Conservation (phyloP, 148 eudicot species). For the Diospyros kaki region DNA sequence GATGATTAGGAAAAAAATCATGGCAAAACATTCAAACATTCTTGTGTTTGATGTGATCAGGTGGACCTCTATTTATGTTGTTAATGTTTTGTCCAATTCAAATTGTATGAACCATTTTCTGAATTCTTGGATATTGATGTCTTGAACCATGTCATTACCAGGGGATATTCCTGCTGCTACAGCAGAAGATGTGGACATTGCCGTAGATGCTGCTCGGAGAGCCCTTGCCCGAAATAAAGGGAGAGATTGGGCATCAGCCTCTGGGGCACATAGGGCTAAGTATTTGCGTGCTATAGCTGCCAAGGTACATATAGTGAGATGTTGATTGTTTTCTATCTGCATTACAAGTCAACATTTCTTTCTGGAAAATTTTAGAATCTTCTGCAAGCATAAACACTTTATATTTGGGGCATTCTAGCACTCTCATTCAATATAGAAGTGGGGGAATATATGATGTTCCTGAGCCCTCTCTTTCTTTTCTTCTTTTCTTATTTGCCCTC, state of each 20-base stretch:
- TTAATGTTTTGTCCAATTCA: not conserved
- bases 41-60: not conserved
- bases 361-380: too few relatives aligned
- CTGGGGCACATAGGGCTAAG: constrained; percentile 94
- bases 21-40: not conserved
- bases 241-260: constrained; percentile 68
- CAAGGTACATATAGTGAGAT: constrained; percentile 34
- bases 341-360: too few relatives aligned
- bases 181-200: constrained; percentile 80
- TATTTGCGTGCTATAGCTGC: constrained; percentile 93
- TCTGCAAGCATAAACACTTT: too few relatives aligned
- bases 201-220: constrained; percentile 79
- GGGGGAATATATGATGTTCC: too few relatives aligned
- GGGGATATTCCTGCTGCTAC: constrained; percentile 96
- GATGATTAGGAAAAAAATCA: not conserved
- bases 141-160: constrained; percentile 17
- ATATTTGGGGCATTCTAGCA: too few relatives aligned
- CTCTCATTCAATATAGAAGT: too few relatives aligned
- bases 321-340: too few relatives aligned
- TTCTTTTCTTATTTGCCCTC: too few relatives aligned
- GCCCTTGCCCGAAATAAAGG: constrained; percentile 66
- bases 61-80: not conserved
- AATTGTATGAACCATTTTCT: not conserved
- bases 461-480: too few relatives aligned
- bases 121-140: not conserved